Percentiles rank a stretch among this genome's conserved stretches.
These are phyloP conservation scores for Ilyonectria destructans DNA, from an alignment of 2,329 filamentous ascomycete genomes.

Conservation along the genomic window DNA sequence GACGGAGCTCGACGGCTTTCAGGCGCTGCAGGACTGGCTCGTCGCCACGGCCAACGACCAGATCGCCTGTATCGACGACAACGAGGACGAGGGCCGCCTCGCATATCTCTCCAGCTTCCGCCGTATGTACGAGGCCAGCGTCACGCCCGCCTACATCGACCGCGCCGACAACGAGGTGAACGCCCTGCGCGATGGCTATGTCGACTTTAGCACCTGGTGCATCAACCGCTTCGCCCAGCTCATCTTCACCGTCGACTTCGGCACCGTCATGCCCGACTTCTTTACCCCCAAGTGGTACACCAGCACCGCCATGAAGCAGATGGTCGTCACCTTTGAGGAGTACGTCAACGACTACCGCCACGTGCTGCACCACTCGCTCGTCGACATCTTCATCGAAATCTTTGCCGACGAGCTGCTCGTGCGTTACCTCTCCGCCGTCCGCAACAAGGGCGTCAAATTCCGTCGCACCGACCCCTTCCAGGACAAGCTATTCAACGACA, in stretches of 20 bases:
- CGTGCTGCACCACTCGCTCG: slow-evolving; percentile 88
- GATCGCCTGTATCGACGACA: slow-evolving; percentile 97
- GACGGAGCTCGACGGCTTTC: slow-evolving; percentile 76
- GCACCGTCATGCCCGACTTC: slow-evolving; percentile 85
- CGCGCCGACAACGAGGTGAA: slow-evolving; percentile 82
- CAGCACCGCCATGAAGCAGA: slow-evolving; percentile 90
- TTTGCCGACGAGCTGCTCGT: slow-evolving; percentile 92
- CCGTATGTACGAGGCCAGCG: slow-evolving; percentile 84
- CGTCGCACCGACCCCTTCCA: slow-evolving; percentile 88
- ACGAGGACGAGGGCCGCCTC: slow-evolving; percentile 80
- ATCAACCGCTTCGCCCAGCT: slow-evolving; percentile 89
- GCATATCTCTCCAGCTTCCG: slow-evolving; percentile 92
- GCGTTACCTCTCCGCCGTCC: slow-evolving; percentile 86
- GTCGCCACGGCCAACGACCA: slow-evolving; percentile 98
- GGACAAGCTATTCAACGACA: slow-evolving; percentile 94
- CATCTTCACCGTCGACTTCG: slow-evolving; percentile 93
- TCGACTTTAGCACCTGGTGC: slow-evolving; percentile 95
- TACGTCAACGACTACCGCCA: slow-evolving; percentile 91
- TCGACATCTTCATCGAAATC: slow-evolving; percentile 94
- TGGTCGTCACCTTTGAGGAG: slow-evolving; percentile 95
- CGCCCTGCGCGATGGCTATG: slow-evolving; percentile 88
- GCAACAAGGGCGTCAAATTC: slow-evolving; percentile 93
- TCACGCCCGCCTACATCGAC: slow-evolving; percentile 85
- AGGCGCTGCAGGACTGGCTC: slow-evolving; percentile 94
- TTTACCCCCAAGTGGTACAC: slow-evolving; percentile 94